Evolutionary conservation across 306 rosid genomes (phyloP), one percentile per base, ranked within the genome.

Genomic region (Trichosanthes truncata): DNA sequence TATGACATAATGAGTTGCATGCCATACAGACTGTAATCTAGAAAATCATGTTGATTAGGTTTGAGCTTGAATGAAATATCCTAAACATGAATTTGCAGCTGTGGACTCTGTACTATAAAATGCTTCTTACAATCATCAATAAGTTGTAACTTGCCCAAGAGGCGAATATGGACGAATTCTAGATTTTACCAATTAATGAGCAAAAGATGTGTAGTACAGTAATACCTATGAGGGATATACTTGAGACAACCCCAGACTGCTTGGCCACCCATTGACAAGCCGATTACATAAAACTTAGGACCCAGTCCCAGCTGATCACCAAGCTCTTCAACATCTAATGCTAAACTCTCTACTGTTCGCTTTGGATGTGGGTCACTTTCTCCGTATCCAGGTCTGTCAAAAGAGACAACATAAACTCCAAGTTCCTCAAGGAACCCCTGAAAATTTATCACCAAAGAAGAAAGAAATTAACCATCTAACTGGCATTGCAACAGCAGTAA

Each of bases 311-410:
- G 84, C 43, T 89, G 80, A 87, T 92, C 98, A 72, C 97, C 97
- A 85, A 94, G 92, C 77, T 89, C 97, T 83, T 92, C 98, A 60
- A 92, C 82, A 87, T 94, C 97, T 56, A 84, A 60, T 69, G 97
- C 97, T 43, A 87, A 62, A 86, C 97, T 89, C 86, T 94, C 89
- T 38, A 61, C 74, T 0, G 92, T 88, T 66, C 90, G 84, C 79
- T 88, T 85, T 68, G 95, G 97, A 89, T 94, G 85, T 7, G 97
- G 97, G 80, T 92, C 97, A 48, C 98, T 94, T 85, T 94, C 98
- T 60, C 97, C 97, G 77, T 94, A 91, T 74, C 98, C 98, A 63
- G 97, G 97, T 83, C 92, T 92, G 81, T 95, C 98, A 29, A 90
- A 87, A 55, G 98, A 84, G 60, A 92, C 90, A 35, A 84, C n/a